Evolutionary conservation across 2,329 filamentous ascomycete genomes (phyloP), one percentile per base, ranked within the genome.

Genomic region (Sporothrix protearum): DNA sequence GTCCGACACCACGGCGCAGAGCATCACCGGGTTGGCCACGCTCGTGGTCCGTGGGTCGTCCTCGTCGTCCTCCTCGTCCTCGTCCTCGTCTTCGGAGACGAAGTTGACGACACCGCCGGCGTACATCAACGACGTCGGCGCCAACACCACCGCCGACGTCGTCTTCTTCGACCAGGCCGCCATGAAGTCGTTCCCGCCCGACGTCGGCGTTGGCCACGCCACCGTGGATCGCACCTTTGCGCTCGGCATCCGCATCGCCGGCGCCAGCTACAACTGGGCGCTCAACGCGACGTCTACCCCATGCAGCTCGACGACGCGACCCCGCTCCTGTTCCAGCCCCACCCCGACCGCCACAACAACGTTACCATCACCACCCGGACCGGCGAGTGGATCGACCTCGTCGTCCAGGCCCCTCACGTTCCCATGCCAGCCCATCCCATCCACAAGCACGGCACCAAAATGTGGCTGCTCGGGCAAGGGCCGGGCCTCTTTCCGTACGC

Each of bases 361-460:
- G 79, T 85, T 49, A 86, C 84, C 22, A 81, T 87, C 71, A 79
- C 80, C 6, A 87, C 85, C 8, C 76, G 74, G 30, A 81, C 84
- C 71, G 78, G 80, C 73, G 81, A 83, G 1, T 88, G 86, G 86
- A 80, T 89, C 9, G 87, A 89, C 75, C 76, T 88, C n/a, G 80
- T 89, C 73, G 81, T 88, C 72, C 78, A 82, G 39, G 79, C 84
- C 1, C 76, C 78, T n/a, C 76, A 76, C 1, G 78, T 79, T 2
- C 79, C 84, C 7, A 85, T 87, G 75, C 86, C 84, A 4, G 81
- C 85, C 10, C 88, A 91, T 72, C 85, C 87, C 0, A 86, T 91
- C 68, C 88, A 91, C 82, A 89, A 89, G 80, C 88, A 91, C 78
- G 84, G 85, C 63, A 87, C 85, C 75, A 88, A 88, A 76, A 87